Conservation (phyloP, 805 yeast species). For the Candida gorgasii region DNA sequence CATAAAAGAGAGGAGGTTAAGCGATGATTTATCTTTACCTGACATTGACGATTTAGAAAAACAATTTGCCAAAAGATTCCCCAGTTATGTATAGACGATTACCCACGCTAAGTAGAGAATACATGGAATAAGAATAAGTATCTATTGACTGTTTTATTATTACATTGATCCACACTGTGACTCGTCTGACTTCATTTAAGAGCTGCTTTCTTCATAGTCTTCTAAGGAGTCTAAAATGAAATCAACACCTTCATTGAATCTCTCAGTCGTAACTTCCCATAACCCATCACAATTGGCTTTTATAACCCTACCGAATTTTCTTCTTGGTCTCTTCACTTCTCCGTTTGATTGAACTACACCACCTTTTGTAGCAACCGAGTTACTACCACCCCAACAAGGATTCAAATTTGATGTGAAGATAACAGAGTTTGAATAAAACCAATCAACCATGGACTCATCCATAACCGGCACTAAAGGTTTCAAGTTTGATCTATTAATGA, state of each 20-base stretch:
- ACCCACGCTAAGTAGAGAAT: not conserved
- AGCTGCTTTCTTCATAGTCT: slow-evolving; percentile 28
- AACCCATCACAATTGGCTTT: slow-evolving; percentile 72
- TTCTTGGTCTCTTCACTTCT: slow-evolving; percentile 69
- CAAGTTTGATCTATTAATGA: slow-evolving; percentile 66
- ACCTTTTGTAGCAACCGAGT: slow-evolving; percentile 20
- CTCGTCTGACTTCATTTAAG: too few species aligned
- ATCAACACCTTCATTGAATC: slow-evolving; percentile 83
- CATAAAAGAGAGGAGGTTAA: slow-evolving; percentile 24
- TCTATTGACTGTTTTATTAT: too few species aligned
- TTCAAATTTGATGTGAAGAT: slow-evolving; percentile 76
- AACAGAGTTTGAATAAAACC: slow-evolving; percentile 86
- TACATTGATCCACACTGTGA: too few species aligned
- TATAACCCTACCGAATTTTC: slow-evolving; percentile 87
- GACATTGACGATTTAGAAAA: slow-evolving; percentile 62
- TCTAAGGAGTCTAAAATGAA: slow-evolving; percentile 79
- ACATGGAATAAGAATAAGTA: too few species aligned
- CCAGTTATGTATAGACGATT: slow-evolving; percentile 50
- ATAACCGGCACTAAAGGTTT: slow-evolving; percentile 81
- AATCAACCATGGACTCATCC: slow-evolving; percentile 87
- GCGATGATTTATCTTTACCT: slow-evolving; percentile 47
- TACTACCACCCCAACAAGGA: slow-evolving; percentile 66
- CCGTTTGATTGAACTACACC: slow-evolving; percentile 21
- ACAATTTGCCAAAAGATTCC: slow-evolving; percentile 58
- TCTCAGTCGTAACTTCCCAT: slow-evolving; percentile 73